A percentile compares a stretch with the other conserved stretches of the same genome.
phyloP scores from a whole-genome alignment of 192 early-diverging fungal genomes.

The Gonapodya prolifera region DNA sequence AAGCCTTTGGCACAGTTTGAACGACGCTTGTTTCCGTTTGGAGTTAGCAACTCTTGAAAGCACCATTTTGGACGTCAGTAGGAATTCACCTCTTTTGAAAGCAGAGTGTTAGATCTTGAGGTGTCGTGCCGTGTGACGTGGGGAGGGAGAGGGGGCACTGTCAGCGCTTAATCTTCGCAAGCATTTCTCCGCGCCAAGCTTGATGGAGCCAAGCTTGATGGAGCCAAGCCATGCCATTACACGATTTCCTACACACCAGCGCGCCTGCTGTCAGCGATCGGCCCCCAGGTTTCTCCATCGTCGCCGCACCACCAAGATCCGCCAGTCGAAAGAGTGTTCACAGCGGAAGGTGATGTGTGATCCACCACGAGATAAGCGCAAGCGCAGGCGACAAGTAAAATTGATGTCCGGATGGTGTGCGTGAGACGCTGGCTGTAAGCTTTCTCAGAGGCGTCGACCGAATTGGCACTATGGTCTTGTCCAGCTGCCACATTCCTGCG shows the following conservation, averaged over 20 bases:
- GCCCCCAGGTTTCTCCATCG: neutral
- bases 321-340: too few species aligned
- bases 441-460: neutral
- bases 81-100: neutral
- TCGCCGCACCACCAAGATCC: neutral
- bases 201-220: too few species aligned
- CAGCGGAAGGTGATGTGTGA: too few species aligned
- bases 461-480: too few species aligned
- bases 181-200: too few species aligned
- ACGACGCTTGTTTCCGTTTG: too few species aligned
- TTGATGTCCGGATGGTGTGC: neutral
- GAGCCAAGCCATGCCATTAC: too few species aligned
- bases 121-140: too few species aligned
- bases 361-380: neutral
- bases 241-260: neutral
- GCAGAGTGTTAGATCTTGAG: neutral
- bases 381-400: neutral
- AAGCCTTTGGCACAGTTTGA: neutral
- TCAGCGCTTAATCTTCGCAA: too few species aligned
- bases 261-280: neutral
- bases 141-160: neutral
- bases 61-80: too few species aligned
- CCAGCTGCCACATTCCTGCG: too few species aligned
- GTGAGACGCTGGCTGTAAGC: neutral
- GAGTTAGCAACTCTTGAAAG: too few species aligned